Evolutionary conservation across 2,329 filamentous ascomycete genomes (phyloP), one percentile per base, ranked within the genome.

Genomic region (Monosporascus cannonballus): DNA sequence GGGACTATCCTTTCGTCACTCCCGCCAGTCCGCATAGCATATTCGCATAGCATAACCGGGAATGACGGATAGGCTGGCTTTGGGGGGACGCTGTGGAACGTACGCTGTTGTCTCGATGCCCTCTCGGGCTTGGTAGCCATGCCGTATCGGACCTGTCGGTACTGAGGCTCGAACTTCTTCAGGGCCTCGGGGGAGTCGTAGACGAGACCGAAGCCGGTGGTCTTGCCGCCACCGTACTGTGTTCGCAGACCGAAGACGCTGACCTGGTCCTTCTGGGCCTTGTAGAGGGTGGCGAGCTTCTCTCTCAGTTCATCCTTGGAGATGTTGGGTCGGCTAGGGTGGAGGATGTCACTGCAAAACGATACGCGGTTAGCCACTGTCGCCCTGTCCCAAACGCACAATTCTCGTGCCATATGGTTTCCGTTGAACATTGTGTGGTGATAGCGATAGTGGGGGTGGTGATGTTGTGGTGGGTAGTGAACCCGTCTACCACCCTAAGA

Each of bases 121-220:
- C 92, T 93, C 89, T 99, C 94, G 76, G 90, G 83, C 90, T 97
- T 97, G 76, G 77, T 83, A 71, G 90, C 93, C 68, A 90, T 82
- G 73, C 93, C 94, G 73, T 96, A 90, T 67, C 94, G 86, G 76
- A 99, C 85, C 68, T 96, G 86, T 78, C 94, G 87, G 88, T 96
- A 96, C 79, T 88, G 87, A 70, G 94, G 94, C 86, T 99, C 94
- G 78, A 97, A 99, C 81, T 97, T 97, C 90, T 96, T 96, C 87
- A 99, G 87, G 70, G 92, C 90, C 84, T 99, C 94, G 73, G 85
- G 81, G 65, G 90, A 96, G 80, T 99, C 94, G 86, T 99, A 99
- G 81, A 99, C 84, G 71, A 97, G 90, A 65, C 91, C 94, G 75
- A 99, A 99, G 70, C 94, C 94, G 65, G 93, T 97, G 77, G 90